A percentile compares a stretch with the other conserved stretches of the same genome.
These are phyloP conservation scores for Scenedesmus sp. DNA, from an alignment of 163 green algal genomes.

Conservation along the genomic window DNA sequence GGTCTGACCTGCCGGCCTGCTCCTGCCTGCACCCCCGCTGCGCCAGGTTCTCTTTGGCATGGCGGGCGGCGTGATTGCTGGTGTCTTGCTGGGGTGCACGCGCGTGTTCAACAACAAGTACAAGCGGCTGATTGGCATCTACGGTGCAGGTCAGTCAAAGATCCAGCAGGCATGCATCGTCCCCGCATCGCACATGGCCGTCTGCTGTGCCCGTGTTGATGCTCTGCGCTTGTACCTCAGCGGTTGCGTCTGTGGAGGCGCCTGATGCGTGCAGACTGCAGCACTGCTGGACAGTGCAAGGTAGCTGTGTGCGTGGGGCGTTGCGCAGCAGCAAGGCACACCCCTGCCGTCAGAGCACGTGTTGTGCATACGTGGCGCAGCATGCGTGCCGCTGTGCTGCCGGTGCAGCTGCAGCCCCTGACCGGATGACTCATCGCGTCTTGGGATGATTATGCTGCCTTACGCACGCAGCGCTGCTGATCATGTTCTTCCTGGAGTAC, in stretches of 20 bases:
- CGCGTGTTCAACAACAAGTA: slow-evolving; percentile 72
- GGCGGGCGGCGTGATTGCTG: slow-evolving; percentile 68
- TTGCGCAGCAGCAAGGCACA: background rate
- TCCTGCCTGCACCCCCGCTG: background rate
- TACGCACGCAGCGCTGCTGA: slow-evolving; percentile 63
- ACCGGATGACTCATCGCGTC: no score
- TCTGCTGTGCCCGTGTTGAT: no score
- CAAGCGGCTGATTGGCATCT: slow-evolving; percentile 72
- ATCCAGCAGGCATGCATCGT: no score
- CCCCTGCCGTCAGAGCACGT: no score
- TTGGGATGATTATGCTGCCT: background rate
- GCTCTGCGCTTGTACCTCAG: background rate
- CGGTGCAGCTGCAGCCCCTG: background rate
- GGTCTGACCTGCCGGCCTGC: background rate
- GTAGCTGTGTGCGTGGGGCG: background rate
- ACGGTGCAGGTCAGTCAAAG: slow-evolving; percentile 58
- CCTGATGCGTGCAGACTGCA: no score
- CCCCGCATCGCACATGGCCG: no score
- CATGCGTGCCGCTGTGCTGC: background rate
- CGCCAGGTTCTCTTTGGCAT: slow-evolving; percentile 79
- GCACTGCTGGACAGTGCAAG: background rate
- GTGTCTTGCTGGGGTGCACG: slow-evolving; percentile 65
- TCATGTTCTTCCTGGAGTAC: slow-evolving; percentile 86
- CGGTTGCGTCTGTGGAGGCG: no score
- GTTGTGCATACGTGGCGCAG: no score